Evolutionary conservation across 768 basidiomycete genomes (phyloP).

Genomic region (Naganishia vaughanmartiniae): DNA sequence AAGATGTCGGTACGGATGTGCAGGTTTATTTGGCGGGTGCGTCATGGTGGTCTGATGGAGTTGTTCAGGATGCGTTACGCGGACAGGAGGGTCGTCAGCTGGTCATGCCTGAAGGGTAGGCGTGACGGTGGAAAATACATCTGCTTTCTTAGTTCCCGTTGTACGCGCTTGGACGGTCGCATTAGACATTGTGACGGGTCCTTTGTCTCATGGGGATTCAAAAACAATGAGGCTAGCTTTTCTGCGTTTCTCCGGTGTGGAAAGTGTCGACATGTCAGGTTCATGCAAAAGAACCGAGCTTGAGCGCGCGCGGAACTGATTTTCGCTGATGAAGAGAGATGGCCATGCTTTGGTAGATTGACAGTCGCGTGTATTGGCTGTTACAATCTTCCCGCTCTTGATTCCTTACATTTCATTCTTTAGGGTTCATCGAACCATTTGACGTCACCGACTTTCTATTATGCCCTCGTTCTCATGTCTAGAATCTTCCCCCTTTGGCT

Average conservation of each 20-base stretch:
- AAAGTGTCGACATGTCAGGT: background rate
- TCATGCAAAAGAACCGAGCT: no score
- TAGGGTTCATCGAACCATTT: no score
- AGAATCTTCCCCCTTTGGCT: background rate
- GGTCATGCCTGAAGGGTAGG: background rate
- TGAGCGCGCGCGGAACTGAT: no score
- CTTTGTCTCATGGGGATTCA: slow-evolving; percentile 26
- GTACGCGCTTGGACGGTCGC: slow-evolving; percentile 5
- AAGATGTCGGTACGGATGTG: slow-evolving; percentile 21
- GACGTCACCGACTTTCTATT: background rate
- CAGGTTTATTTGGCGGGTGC: slow-evolving; percentile 11
- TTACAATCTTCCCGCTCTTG: no score
- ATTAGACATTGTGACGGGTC: slow-evolving; percentile 21
- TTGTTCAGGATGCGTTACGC: background rate
- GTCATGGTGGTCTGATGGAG: background rate
- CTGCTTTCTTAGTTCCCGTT: slow-evolving; percentile 13
- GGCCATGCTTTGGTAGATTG: no score
- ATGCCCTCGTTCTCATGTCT: background rate
- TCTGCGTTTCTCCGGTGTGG: background rate
- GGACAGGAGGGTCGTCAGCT: slow-evolving; percentile 6
- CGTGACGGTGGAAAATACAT: slow-evolving; percentile 7
- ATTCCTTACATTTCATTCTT: background rate
- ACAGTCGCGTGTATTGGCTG: no score
- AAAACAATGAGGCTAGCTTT: slow-evolving; percentile 21
- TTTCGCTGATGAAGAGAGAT: no score